phyloP scores from a whole-genome alignment of 805 yeast species.

The Candida maesae region DNA sequence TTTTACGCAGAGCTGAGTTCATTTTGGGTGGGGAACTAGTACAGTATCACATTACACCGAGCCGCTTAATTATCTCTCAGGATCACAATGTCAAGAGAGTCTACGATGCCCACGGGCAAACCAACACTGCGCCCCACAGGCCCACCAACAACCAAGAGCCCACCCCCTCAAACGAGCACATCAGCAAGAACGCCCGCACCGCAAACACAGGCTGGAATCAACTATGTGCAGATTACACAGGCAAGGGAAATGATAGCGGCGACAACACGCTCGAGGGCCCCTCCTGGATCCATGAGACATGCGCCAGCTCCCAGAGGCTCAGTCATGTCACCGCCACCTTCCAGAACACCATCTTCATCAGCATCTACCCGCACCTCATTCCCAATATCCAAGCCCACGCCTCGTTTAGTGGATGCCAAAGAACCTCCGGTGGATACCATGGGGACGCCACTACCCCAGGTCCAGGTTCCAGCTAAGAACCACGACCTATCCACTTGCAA shows the following conservation, averaged over 20 bases:
- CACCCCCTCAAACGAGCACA: neutral
- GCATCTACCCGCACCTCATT: neutral
- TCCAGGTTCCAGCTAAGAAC: constrained; percentile 40
- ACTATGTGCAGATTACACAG: constrained; percentile 50
- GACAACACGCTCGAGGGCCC: constrained; percentile 34
- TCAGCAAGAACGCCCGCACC: neutral
- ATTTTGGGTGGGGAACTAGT: no score
- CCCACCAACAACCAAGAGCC: neutral
- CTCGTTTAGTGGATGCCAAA: constrained; percentile 4
- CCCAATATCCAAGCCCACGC: neutral
- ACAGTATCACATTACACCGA: no score
- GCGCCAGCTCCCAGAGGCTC: no score
- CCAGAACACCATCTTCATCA: no score
- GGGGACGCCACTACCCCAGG: constrained; percentile 16
- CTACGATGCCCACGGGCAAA: constrained; percentile 11
- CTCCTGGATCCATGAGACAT: constrained; percentile 8
- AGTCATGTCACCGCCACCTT: neutral
- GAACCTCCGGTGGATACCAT: constrained; percentile 13
- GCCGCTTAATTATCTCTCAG: no score
- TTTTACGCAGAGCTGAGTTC: no score
- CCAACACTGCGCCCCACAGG: constrained; percentile 12
- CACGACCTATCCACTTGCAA: constrained; percentile 31
- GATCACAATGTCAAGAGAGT: constrained; percentile 4
- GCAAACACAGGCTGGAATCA: constrained; percentile 37
- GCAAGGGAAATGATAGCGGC: constrained; percentile 61